Conservation (phyloP, 306 rosid species). For the Lathyrus sativus region DNA sequence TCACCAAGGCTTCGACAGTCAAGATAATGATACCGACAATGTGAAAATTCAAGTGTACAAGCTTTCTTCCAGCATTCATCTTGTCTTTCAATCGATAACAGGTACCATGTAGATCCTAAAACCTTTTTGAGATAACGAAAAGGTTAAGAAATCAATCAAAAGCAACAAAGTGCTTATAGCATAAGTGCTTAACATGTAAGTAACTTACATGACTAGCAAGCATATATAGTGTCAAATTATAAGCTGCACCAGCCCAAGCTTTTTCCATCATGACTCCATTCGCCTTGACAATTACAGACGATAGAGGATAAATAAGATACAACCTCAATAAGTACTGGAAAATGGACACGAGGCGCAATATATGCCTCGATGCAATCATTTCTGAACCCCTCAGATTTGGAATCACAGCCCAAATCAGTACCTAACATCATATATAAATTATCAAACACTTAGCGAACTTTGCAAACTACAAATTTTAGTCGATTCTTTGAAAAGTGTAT, state of each 20-base stretch:
- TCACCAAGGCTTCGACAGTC: constrained; percentile 43
- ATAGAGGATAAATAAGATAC: constrained; percentile 59
- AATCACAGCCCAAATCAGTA: constrained; percentile 58
- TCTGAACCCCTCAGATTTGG: constrained; percentile 51
- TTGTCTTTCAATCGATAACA: constrained; percentile 54
- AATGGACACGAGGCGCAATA: constrained; percentile 47
- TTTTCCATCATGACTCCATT: constrained; percentile 66
- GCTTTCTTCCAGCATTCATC: constrained; percentile 68
- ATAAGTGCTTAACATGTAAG: neutral
- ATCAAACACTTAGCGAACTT: constrained; percentile 30
- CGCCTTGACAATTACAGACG: constrained; percentile 53
- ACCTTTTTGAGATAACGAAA: constrained; percentile 44
- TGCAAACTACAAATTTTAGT: neutral
- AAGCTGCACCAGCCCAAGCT: constrained; percentile 74
- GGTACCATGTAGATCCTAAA: constrained; percentile 59
- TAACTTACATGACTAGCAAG: constrained; percentile 66
- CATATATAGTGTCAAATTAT: constrained; percentile 61
- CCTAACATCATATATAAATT: constrained; percentile 39
- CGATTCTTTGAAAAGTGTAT: too few species aligned
- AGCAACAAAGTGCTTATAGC: neutral
- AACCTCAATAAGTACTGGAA: constrained; percentile 65
- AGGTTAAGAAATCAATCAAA: constrained; percentile 16
- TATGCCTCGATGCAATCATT: constrained; percentile 52
- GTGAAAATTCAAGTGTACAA: constrained; percentile 40
- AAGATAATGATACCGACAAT: constrained; percentile 48